Percentiles rank a stretch among this genome's conserved stretches.
Conservation (phyloP, 129 eudicot genomes). For the Artemisia tridentata region DNA sequence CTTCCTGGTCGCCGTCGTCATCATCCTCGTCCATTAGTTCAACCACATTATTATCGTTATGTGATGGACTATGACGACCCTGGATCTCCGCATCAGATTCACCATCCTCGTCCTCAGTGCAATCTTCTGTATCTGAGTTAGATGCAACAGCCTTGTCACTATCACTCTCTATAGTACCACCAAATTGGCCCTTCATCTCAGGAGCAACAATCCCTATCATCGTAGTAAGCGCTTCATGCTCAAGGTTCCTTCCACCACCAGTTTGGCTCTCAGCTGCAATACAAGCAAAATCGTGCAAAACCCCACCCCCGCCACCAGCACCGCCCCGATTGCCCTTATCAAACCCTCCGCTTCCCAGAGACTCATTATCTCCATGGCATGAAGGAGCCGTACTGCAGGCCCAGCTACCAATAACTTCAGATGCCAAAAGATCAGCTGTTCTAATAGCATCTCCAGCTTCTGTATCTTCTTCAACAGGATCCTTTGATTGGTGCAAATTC, state of each 20-base stretch:
- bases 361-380: constrained; percentile 78
- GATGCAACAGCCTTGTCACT: constrained; percentile 39
- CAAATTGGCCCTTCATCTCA: constrained; percentile 62
- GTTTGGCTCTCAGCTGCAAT: constrained; percentile 77
- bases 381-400: constrained; percentile 77
- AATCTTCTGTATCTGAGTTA: constrained; percentile 67
- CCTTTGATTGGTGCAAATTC: constrained; percentile 32
- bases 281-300: constrained; percentile 47
- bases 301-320: constrained; percentile 32
- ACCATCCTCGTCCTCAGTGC: constrained; percentile 47
- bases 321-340: constrained; percentile 26
- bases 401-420: constrained; percentile 95
- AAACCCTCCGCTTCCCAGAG: constrained; percentile 43
- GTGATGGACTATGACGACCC: constrained; percentile 32
- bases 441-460: constrained; percentile 57
- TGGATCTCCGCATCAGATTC: constrained; percentile 57
- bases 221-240: constrained; percentile 48
- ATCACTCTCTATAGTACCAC: constrained; percentile 40
- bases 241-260: constrained; percentile 43
- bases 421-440: constrained; percentile 83
- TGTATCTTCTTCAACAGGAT: constrained; percentile 54
- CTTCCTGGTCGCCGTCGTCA: constrained; percentile 51
- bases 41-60: constrained; percentile 26
- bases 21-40: constrained; percentile 50
- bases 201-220: constrained; percentile 89